Evolutionary conservation across 768 basidiomycete species (phyloP).

Genomic region (Trametes gibbosa): DNA sequence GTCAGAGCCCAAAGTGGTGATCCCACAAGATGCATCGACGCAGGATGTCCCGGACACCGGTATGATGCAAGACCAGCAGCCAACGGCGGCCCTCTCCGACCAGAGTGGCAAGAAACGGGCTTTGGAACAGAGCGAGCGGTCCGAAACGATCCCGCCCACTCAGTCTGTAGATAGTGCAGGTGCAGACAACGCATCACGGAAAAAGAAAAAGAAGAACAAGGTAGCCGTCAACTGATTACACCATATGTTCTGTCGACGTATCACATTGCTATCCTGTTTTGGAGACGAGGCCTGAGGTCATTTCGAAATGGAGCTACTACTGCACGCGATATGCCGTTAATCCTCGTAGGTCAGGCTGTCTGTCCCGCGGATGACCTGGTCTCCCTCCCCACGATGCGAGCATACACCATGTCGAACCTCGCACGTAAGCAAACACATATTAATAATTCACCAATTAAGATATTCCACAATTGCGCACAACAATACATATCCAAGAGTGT

Average conservation of each 20-base stretch:
- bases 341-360: too few species aligned
- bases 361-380: too few species aligned
- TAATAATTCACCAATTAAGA: too few species aligned
- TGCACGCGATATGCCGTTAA: too few species aligned
- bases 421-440: too few species aligned
- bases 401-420: too few species aligned
- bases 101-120: slow-evolving; percentile 11
- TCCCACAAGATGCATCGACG: slow-evolving; percentile 35
- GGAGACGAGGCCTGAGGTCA: too few species aligned
- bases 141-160: not conserved
- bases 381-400: too few species aligned
- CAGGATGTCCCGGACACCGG: not conserved
- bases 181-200: slow-evolving; percentile 13
- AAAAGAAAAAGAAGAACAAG: slow-evolving; percentile 25
- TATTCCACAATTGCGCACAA: too few species aligned
- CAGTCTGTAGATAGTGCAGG: not conserved
- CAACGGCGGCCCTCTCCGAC: not conserved
- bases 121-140: slow-evolving; percentile 3
- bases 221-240: not conserved
- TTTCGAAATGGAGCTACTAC: too few species aligned
- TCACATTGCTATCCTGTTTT: too few species aligned
- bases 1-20: slow-evolving; percentile 67
- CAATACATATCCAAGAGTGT: too few species aligned
- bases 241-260: not conserved
- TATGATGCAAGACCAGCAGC: not conserved